phyloP scores from a whole-genome alignment of 2,329 filamentous ascomycete species.

The Colletotrichum horii region DNA sequence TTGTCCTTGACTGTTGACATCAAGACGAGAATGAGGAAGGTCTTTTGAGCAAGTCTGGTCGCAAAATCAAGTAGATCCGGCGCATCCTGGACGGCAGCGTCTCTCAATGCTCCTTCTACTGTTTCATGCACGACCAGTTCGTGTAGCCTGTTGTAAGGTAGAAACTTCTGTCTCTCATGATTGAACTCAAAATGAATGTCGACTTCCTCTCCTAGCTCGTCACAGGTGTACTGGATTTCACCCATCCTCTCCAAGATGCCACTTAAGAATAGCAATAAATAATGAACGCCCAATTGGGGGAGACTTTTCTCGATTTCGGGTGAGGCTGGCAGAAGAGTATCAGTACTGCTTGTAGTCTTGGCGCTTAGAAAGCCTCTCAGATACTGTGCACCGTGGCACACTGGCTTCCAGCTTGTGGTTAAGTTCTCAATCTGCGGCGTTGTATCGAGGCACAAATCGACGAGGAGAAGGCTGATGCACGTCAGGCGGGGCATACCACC shows the following conservation, averaged over 20 bases:
- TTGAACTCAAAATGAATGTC: not conserved
- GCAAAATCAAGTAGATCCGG: not conserved
- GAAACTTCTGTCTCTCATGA: not conserved
- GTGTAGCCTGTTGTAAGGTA: not conserved
- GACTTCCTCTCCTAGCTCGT: not conserved
- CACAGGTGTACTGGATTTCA: not conserved
- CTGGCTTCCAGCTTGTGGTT: not conserved
- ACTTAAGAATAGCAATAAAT: not conserved
- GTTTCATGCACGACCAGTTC: not conserved
- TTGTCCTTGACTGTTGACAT: not conserved
- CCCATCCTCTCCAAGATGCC: not conserved
- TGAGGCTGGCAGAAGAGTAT: not conserved
- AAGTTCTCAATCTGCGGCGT: not conserved
- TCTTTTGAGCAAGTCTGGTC: not conserved
- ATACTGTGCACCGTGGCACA: not conserved
- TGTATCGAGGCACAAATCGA: not conserved
- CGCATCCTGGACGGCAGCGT: not conserved
- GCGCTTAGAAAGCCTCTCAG: not conserved
- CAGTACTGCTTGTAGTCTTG: not conserved
- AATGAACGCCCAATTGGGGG: accelerated
- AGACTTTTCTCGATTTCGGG: not conserved
- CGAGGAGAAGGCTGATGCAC: not conserved
- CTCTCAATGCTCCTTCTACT: not conserved
- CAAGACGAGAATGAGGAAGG: not conserved
- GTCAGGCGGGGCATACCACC: not conserved